phyloP scores from a whole-genome alignment of 2,329 filamentous ascomycete genomes.

The Aspergillaceae sp. region DNA sequence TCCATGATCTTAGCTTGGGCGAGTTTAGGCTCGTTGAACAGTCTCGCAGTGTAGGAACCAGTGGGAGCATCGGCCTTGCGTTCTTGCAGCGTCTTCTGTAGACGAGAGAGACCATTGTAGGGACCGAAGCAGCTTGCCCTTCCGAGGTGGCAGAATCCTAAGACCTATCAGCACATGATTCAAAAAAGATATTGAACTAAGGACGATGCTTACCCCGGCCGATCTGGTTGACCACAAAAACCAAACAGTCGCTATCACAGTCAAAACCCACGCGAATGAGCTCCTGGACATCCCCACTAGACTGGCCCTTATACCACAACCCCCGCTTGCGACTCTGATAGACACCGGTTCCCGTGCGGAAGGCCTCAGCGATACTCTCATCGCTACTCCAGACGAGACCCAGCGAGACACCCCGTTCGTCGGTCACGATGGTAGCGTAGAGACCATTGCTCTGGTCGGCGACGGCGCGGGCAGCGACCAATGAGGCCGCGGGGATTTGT shows the following conservation, averaged over 20 bases:
- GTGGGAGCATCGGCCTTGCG: constrained; percentile 74
- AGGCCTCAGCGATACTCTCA: constrained; percentile 78
- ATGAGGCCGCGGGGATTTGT: constrained; percentile 57
- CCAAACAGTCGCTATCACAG: constrained; percentile 87
- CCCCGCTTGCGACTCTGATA: constrained; percentile 95
- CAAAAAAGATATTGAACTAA: background rate
- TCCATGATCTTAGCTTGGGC: constrained; percentile 96
- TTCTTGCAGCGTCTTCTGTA: constrained; percentile 77
- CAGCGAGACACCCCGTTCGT: constrained; percentile 74
- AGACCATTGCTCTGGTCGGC: constrained; percentile 78
- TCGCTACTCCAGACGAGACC: constrained; percentile 91
- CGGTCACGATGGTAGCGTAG: constrained; percentile 81
- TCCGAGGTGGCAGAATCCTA: constrained; percentile 83
- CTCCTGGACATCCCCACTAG: constrained; percentile 87
- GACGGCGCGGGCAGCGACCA: constrained; percentile 66
- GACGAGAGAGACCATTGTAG: constrained; percentile 67
- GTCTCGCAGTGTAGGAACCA: constrained; percentile 85
- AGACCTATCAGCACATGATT: constrained; percentile 10
- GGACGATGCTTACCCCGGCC: constrained; percentile 51
- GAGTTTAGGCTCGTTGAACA: constrained; percentile 87
- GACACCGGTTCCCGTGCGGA: constrained; percentile 73
- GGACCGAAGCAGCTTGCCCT: constrained; percentile 90
- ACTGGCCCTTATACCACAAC: constrained; percentile 93
- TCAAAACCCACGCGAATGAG: constrained; percentile 76
- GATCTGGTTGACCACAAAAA: constrained; percentile 82